These are phyloP conservation scores for Salinomyces thailandicus DNA, from an alignment of 2,329 filamentous ascomycete genomes.

Conservation along the genomic window DNA sequence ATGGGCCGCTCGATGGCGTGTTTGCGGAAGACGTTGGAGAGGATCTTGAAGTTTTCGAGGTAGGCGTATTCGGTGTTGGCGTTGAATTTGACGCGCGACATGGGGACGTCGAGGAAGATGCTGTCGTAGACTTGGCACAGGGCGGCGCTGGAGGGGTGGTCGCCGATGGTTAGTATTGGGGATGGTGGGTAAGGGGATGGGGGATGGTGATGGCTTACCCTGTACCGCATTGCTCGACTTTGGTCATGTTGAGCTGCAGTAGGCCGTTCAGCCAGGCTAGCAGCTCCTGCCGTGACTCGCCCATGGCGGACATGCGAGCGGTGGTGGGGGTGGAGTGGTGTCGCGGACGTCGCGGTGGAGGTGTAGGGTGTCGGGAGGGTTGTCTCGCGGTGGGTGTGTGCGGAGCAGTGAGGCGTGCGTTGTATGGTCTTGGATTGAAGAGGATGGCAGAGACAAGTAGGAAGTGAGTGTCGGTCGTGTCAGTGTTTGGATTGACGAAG, in stretches of 20 bases:
- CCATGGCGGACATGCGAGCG: neutral
- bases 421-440: too few species aligned
- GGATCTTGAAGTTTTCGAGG: conserved; percentile 94
- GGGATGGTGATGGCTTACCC: too few species aligned
- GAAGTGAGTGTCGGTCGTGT: neutral
- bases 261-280: conserved; percentile 95
- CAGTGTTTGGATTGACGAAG: neutral
- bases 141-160: conserved; percentile 55
- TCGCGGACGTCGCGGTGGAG: too few species aligned
- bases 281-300: conserved; percentile 69
- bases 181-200: too few species aligned
- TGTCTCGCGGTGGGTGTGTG: too few species aligned
- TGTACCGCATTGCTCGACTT: conserved; percentile 97
- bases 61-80: conserved; percentile 96
- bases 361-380: too few species aligned
- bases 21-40: conserved; percentile 79
- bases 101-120: conserved; percentile 91
- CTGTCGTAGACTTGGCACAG: conserved; percentile 97
- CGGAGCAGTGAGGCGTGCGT: too few species aligned
- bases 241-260: conserved; percentile 92
- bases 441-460: neutral
- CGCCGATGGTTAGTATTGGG: neutral
- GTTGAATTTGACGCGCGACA: conserved; percentile 96
- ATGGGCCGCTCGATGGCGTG: conserved; percentile 84
- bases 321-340: too few species aligned